Conservation (phyloP, 1,139 yeast species). For the Lodderomyces jiufengensis region DNA sequence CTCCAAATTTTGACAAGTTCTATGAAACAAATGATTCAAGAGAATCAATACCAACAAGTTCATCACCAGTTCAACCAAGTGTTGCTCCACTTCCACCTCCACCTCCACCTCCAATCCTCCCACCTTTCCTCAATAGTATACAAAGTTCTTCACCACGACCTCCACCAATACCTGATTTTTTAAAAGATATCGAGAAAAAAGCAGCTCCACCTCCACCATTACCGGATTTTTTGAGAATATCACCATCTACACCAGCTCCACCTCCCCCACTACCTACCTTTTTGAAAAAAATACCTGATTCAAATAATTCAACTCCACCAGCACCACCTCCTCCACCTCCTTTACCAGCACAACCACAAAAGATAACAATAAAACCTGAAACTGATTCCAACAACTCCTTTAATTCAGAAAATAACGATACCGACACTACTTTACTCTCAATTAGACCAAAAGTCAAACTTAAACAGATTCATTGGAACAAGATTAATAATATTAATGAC, state of each 20-base stretch:
- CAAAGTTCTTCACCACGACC: constrained; percentile 28
- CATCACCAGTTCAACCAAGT: too few species aligned
- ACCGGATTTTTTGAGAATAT: background rate
- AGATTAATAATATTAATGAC: constrained; percentile 60
- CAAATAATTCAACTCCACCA: constrained; percentile 1
- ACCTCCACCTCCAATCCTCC: too few species aligned
- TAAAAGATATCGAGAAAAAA: background rate
- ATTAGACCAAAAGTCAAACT: constrained; percentile 60
- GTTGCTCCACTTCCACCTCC: too few species aligned
- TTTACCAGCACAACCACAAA: constrained; percentile 18
- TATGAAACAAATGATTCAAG: too few species aligned
- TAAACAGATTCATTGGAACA: constrained; percentile 97
- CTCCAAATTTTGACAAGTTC: too few species aligned
- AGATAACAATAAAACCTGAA: constrained; percentile 9
- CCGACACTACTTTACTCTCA: constrained; percentile 7
- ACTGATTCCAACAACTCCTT: background rate
- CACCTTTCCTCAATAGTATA: background rate
- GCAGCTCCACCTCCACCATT: constrained; percentile 18
- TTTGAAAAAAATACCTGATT: constrained; percentile 2
- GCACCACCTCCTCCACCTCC: constrained; percentile 7
- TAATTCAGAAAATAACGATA: background rate
- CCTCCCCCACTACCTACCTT: constrained; percentile 16
- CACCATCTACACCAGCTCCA: constrained; percentile 23
- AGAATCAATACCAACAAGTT: too few species aligned
- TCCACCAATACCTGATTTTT: constrained; percentile 13